These are phyloP conservation scores for Epichloe sp. DNA, from an alignment of 2,329 filamentous ascomycete species.

Conservation along the genomic window DNA sequence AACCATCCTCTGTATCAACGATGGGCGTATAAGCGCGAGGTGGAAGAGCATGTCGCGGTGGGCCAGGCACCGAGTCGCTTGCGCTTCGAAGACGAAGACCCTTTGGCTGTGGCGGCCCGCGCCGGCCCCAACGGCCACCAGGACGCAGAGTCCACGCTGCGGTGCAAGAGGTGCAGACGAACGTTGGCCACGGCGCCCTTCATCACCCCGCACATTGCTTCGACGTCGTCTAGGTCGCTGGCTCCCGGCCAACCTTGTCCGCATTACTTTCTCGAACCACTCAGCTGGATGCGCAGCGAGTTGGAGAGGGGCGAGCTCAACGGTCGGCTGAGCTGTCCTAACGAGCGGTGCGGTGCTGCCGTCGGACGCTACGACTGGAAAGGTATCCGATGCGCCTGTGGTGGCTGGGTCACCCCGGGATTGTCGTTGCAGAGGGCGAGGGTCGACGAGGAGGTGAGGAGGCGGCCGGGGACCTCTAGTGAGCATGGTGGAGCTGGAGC, in stretches of 20 bases:
- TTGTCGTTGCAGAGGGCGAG: constrained; percentile 74
- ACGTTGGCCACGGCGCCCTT: constrained; percentile 45
- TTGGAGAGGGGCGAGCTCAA: constrained; percentile 72
- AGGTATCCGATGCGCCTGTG: constrained; percentile 83
- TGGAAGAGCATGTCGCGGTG: constrained; percentile 48
- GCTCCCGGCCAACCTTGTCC: constrained; percentile 40
- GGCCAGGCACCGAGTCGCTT: constrained; percentile 73
- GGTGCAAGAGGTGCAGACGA: constrained; percentile 84
- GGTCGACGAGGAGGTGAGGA: constrained; percentile 53
- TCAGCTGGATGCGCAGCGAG: constrained; percentile 86
- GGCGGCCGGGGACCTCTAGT: constrained; percentile 6
- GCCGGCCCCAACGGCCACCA: background rate
- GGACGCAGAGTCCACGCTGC: constrained; percentile 29
- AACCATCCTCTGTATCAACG: constrained; percentile 67
- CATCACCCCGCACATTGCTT: constrained; percentile 45
- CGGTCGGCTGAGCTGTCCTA: constrained; percentile 75
- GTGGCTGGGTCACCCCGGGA: constrained; percentile 78
- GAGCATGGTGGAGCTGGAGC: too few species aligned
- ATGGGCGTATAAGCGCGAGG: constrained; percentile 43
- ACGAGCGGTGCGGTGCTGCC: constrained; percentile 61
- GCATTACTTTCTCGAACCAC: constrained; percentile 81
- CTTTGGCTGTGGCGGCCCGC: background rate
- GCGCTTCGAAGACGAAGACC: constrained; percentile 67
- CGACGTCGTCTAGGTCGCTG: background rate
- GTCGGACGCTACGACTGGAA: constrained; percentile 95